Evolutionary conservation across 192 early-diverging fungal genomes (phyloP).

Genomic region (Linnemannia elongata): DNA sequence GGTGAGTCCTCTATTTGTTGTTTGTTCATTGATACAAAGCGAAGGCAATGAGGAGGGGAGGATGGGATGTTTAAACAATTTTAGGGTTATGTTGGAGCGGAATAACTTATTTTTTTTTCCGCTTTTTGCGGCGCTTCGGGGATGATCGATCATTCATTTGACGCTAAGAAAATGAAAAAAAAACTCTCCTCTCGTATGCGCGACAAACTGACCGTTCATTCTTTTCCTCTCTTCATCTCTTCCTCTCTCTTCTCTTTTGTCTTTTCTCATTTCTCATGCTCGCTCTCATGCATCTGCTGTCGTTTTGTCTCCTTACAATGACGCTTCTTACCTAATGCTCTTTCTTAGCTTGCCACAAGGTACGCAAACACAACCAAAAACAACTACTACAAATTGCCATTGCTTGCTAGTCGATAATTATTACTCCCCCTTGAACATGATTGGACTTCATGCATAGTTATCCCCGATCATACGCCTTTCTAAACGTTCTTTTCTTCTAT

Average conservation of each 20-base stretch:
- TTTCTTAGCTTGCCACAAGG: conserved; percentile 44
- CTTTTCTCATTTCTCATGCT: background rate
- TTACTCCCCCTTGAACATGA: too few species aligned
- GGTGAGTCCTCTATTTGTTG: conserved; percentile 17
- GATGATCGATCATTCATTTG: too few species aligned
- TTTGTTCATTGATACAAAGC: background rate
- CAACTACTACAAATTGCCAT: too few species aligned
- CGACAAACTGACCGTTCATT: background rate
- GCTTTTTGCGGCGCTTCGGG: background rate
- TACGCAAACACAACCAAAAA: background rate
- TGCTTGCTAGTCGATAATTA: background rate
- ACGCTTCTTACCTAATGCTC: background rate
- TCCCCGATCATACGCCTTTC: background rate
- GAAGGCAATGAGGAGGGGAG: background rate
- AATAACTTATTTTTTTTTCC: background rate
- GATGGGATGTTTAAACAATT: background rate
- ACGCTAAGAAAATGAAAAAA: background rate
- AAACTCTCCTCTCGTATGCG: background rate
- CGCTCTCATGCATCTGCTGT: background rate
- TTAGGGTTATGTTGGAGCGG: background rate
- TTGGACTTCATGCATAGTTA: too few species aligned
- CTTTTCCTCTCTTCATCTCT: background rate
- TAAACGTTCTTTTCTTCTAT: background rate
- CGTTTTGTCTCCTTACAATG: background rate
- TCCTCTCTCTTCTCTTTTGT: background rate